These are phyloP conservation scores for Eragrostis tef DNA, from an alignment of 202 grass and related monocot species.

Conservation along the genomic window DNA sequence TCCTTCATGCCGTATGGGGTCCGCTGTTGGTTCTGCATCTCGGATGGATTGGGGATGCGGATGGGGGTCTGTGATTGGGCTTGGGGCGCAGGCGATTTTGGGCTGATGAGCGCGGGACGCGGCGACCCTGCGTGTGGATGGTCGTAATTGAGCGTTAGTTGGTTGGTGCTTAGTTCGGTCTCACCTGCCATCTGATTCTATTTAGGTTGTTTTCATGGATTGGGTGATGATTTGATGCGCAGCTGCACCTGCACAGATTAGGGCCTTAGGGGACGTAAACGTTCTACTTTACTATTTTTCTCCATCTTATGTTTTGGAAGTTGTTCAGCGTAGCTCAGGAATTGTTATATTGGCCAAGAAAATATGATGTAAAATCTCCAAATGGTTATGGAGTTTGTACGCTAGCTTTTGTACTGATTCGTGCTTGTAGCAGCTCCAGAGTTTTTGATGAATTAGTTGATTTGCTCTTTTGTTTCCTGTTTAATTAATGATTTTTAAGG, in stretches of 20 bases:
- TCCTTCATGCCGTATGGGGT: neutral
- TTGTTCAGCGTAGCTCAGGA: neutral
- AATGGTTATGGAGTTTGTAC: neutral
- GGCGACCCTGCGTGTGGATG: neutral
- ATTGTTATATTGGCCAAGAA: neutral
- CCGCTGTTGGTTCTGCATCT: neutral
- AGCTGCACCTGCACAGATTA: neutral
- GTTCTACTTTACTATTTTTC: neutral
- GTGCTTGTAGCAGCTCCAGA: neutral
- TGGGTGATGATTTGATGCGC: neutral
- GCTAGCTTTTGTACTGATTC: neutral
- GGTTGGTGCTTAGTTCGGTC: neutral
- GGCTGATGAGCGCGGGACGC: neutral
- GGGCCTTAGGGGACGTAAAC: constrained; percentile 9
- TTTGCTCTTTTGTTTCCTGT: neutral
- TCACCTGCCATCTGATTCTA: neutral
- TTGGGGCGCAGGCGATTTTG: neutral
- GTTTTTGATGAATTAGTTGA: neutral
- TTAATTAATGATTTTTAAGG: neutral
- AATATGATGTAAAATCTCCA: neutral
- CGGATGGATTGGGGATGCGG: neutral
- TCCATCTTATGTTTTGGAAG: neutral
- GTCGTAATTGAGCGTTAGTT: neutral
- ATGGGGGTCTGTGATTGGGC: neutral
- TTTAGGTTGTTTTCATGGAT: neutral